Conservation (phyloP, 306 rosid genomes). For the Cyclanthera cordifolia region DNA sequence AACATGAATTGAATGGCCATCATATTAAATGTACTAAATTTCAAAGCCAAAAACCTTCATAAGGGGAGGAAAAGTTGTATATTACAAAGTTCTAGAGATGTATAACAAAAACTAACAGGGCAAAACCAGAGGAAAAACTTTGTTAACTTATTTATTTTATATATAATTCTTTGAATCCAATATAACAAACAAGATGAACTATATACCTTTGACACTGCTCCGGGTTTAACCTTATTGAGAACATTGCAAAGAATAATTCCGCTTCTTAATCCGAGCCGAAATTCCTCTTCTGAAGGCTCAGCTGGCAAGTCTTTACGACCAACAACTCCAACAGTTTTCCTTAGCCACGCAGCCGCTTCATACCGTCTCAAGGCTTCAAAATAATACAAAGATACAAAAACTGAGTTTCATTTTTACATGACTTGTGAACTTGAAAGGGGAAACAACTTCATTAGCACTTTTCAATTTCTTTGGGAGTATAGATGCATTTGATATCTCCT, state of each 20-base stretch:
- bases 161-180: neutral
- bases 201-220: constrained; percentile 61
- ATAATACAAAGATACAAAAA: neutral
- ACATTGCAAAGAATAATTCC: constrained; percentile 84
- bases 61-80: neutral
- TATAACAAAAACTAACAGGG: neutral
- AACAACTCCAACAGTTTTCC: constrained; percentile 62
- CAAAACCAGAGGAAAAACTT: no score
- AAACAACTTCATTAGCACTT: neutral
- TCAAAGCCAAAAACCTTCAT: neutral
- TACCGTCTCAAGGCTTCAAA: constrained; percentile 69
- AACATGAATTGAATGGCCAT: constrained; percentile 9
- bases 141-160: no score
- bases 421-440: neutral
- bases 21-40: neutral
- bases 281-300: constrained; percentile 86
- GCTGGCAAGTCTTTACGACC: constrained; percentile 80
- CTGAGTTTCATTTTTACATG: neutral
- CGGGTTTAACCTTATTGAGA: constrained; percentile 70
- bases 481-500: no score
- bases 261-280: constrained; percentile 70
- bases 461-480: neutral
- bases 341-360: constrained; percentile 85
- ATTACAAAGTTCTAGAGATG: neutral
- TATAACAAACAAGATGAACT: neutral